Evolutionary conservation across 2,329 filamentous ascomycete species (phyloP).

Genomic region (Berkeleyomyces basicola): DNA sequence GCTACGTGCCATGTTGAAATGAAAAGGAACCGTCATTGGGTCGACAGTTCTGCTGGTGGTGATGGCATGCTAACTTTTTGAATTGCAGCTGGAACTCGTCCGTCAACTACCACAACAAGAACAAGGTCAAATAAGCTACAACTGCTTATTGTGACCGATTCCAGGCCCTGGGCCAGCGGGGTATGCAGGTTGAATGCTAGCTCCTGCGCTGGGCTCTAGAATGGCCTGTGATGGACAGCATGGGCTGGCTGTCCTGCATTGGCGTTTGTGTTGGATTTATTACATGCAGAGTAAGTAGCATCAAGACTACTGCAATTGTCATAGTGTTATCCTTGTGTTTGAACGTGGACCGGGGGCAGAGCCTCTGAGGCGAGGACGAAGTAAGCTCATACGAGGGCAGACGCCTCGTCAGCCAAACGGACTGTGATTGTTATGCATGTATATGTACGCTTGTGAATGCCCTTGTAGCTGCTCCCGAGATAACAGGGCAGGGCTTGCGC

Average conservation of each 20-base stretch:
- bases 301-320: neutral
- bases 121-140: constrained; percentile 36
- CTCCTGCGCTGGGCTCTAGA: neutral
- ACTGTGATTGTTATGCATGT: too few relatives aligned
- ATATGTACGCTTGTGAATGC: too few relatives aligned
- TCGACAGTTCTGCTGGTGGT: too few relatives aligned
- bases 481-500: too few relatives aligned
- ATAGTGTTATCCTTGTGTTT: neutral
- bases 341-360: too few relatives aligned
- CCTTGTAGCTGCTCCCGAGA: too few relatives aligned
- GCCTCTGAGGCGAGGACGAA: too few relatives aligned
- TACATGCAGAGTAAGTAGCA: neutral
- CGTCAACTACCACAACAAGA: constrained; percentile 96
- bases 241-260: neutral
- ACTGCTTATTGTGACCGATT: neutral
- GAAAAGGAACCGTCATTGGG: too few relatives aligned
- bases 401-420: too few relatives aligned
- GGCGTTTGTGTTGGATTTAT: neutral
- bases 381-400: too few relatives aligned
- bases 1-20: neutral
- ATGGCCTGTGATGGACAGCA: neutral
- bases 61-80: too few relatives aligned
- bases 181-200: neutral
- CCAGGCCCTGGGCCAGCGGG: neutral
- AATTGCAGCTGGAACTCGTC: constrained; percentile 67